Base-by-base conservation (phyloP, 106 monocot genomes). In the Triglochin maritima region DNA sequence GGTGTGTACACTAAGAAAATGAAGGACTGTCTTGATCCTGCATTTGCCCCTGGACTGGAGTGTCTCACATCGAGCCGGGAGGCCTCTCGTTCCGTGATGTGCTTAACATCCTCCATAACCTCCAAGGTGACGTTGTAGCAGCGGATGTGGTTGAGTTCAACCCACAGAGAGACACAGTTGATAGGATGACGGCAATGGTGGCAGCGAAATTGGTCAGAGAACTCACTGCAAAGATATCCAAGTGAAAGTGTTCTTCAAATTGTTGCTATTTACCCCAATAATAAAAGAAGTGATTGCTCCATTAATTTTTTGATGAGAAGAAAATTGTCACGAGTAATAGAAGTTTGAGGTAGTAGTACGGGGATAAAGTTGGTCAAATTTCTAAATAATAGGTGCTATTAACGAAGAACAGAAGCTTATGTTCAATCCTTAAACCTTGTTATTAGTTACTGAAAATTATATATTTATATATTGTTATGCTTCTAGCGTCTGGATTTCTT, bases 141-240 rank as follows among this genome's bases (percentile, higher is more conserved):
- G 96, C 86, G 43, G 96, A 91, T 71, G 96, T 98, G 0, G 96
- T 98, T 6, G 96, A 98, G 77, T 98, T 98, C 80, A 98, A 98
- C 69, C 96, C 96, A 5, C 96, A 98, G 65, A 83, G 96, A 11
- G 96, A 98, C 79, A 98, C 96, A 4, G 96, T 91, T 3, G 96
- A 98, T 66, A 91, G 91, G 16, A 98, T 98, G 96, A 98, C 96
- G 2, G 91, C 88, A 3, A 98, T 98, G 91, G 96, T 98, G 3
- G 96, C 90, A 51, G 96, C 96, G 43, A 91, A 98, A 77, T 78
- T 98, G 50, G 91, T 91, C 10, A 79, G 96, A 54, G 96, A 98
- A 68, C 80, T 98, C 15, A 88, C 88, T 17, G 91, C 96, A 46
- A 98, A 98, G 75, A 91, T 91, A 48, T 91, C 96, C 29, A 98